These are phyloP conservation scores for Thelonectria blattea DNA, from an alignment of 2,329 filamentous ascomycete species.

Conservation along the genomic window DNA sequence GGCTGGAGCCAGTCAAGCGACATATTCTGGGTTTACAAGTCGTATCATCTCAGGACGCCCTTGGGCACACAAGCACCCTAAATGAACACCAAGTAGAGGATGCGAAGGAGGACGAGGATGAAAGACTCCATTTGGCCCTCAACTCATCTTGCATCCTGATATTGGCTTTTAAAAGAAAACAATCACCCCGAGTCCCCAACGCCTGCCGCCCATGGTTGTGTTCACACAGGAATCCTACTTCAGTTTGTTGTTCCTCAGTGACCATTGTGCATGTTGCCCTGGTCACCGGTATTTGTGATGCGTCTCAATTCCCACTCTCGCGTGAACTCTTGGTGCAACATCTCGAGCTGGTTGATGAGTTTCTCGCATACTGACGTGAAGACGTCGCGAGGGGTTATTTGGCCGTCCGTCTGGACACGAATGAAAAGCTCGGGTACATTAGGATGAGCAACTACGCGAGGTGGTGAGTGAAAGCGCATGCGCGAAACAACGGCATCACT, in stretches of 20 bases:
- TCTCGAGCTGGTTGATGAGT: constrained; percentile 80
- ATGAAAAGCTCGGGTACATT: constrained; percentile 69
- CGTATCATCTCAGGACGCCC: constrained; percentile 1
- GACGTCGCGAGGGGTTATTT: constrained; percentile 86
- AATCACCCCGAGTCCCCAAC: constrained; percentile 36
- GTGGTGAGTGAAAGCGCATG: constrained; percentile 14
- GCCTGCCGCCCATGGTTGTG: constrained; percentile 33
- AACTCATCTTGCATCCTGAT: constrained; percentile 25
- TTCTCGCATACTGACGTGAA: constrained; percentile 81
- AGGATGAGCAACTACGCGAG: constrained; percentile 57
- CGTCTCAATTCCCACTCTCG: constrained; percentile 90
- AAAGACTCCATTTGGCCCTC: constrained; percentile 23
- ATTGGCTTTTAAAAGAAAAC: constrained; percentile 25
- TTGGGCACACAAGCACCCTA: constrained; percentile 14
- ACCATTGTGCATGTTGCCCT: constrained; percentile 53
- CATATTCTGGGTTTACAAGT: neutral
- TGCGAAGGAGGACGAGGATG: constrained; percentile 7
- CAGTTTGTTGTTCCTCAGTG: constrained; percentile 31
- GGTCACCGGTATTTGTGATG: constrained; percentile 74
- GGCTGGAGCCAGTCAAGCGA: neutral
- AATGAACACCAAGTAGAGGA: constrained; percentile 6
- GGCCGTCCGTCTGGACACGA: constrained; percentile 90
- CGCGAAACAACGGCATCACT: constrained; percentile 30
- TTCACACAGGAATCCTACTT: constrained; percentile 22
- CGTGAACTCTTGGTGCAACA: constrained; percentile 85